Evolutionary conservation across 1,139 yeast species (phyloP), one percentile per base, ranked within the genome.

Genomic region (Yarrowia galli): DNA sequence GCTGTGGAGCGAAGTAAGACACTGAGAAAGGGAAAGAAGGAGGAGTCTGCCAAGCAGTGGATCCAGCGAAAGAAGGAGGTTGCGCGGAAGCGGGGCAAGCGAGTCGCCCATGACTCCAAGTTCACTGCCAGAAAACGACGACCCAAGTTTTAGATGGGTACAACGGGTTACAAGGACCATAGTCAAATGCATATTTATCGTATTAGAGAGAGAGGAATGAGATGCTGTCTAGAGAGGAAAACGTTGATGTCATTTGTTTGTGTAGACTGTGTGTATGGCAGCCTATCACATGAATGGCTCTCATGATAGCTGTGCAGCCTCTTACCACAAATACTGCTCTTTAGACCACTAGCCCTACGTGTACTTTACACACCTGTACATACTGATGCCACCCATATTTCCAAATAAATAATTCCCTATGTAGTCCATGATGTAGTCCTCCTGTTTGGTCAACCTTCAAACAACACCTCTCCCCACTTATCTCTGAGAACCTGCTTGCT

Each of bases 101-200:
- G 81, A 58, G 98, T 93, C 18, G 97, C 98, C 3, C 84, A 84
- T 71, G 99, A 95, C 77, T 90, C 97, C 68, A 92, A 89, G 77
- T 95, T 89, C 79, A 91, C 98, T 3, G 99, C 96, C 56, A 87
- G 99, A 80, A 89, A 89, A 83, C 89, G 99, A 85, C 86, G 90
- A 73, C 88, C 96, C 25, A 84, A 91, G 74, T 95, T 95, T 78
- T 93, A 71, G 40, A 72, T 18, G 35, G 22, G 22, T 9, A 28
- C n/a, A n/a, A n/a, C 9, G 32, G 32, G 9, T 8, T 28, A 28
- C 32, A 28, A 28, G 32, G 9, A 28, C 32, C 16, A 43, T 20
- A 20, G 25, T 18, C 40, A 43, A 46, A 56, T 42, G 63, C 63
- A 56, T 56, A 56, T 56, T 56, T 56, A 56, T 56, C 46, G 63